Evolutionary conservation across 1,139 yeast genomes (phyloP).

Genomic region (Hanseniaspora sp.): DNA sequence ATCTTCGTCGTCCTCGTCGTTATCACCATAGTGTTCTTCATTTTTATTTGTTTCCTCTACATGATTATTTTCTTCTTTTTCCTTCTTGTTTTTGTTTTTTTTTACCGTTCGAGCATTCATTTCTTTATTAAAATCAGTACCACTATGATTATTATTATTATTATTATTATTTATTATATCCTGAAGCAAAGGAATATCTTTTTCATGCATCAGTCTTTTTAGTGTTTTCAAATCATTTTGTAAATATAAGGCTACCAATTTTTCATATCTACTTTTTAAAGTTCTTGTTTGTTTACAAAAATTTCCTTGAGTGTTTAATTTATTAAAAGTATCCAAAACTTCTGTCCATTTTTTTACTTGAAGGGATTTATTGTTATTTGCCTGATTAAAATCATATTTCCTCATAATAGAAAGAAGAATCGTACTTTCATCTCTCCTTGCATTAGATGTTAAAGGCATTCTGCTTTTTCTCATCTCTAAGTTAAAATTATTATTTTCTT

Average conservation of each 20-base stretch:
- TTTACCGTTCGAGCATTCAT: too few species aligned
- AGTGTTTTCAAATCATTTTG: not conserved
- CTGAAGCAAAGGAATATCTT: not conserved
- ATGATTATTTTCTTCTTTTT: too few species aligned
- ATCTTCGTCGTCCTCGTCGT: constrained; percentile 7
- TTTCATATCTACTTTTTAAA: constrained; percentile 25
- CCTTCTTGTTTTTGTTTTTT: too few species aligned
- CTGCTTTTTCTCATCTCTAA: not conserved
- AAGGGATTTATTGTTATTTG: constrained; percentile 15
- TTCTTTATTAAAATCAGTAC: too few species aligned
- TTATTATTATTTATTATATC: not conserved
- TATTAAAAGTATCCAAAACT: constrained; percentile 24
- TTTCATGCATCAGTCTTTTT: not conserved
- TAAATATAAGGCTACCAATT: constrained; percentile 18
- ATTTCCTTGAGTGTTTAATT: constrained; percentile 19
- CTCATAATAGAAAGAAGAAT: constrained; percentile 20
- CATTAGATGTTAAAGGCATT: not conserved
- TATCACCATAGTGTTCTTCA: not conserved
- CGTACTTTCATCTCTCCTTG: constrained; percentile 1
- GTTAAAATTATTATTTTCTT: not conserved
- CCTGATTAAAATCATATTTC: constrained; percentile 20
- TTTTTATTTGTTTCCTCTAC: not conserved
- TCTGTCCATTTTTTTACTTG: constrained; percentile 25
- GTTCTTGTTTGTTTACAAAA: constrained; percentile 26
- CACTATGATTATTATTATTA: not conserved